phyloP scores from a whole-genome alignment of 2,329 filamentous ascomycete genomes.

The Aciculosporium take region DNA sequence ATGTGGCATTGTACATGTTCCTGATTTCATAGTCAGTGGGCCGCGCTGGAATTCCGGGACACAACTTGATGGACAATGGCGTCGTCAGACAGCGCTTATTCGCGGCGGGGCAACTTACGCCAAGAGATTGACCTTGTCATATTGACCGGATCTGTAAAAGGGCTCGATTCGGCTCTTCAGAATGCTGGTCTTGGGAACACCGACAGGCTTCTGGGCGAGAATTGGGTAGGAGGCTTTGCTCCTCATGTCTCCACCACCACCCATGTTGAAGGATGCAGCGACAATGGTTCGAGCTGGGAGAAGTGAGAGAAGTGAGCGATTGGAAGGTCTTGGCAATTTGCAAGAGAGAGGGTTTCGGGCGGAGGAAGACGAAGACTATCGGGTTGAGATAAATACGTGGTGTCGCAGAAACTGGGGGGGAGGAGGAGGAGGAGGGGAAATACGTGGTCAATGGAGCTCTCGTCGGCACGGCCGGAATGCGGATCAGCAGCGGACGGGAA shows the following conservation, averaged over 20 bases:
- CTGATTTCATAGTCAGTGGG: constrained; percentile 9
- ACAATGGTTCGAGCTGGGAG: constrained; percentile 19
- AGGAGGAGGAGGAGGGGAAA: constrained; percentile 10
- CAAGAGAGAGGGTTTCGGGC: constrained; percentile 8
- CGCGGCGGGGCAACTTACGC: constrained; percentile 35
- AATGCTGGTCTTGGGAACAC: constrained; percentile 71
- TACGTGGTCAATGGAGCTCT: constrained; percentile 12
- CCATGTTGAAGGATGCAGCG: constrained; percentile 29
- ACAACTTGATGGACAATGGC: no score
- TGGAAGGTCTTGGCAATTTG: constrained; percentile 19
- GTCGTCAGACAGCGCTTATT: no score
- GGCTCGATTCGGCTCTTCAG: constrained; percentile 71
- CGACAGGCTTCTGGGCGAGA: constrained; percentile 40
- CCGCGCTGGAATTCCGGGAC: neutral
- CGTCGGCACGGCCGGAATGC: constrained; percentile 10
- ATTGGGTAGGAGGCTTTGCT: constrained; percentile 36
- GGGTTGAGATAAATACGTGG: no score
- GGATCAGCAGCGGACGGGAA: constrained; percentile 12
- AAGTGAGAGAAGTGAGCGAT: constrained; percentile 26
- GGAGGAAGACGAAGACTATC: constrained; percentile 6
- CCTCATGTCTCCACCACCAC: constrained; percentile 32
- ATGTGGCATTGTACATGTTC: constrained; percentile 25
- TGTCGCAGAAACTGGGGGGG: no score
- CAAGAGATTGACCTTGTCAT: constrained; percentile 57
- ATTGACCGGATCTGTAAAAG: constrained; percentile 70